Percentiles rank a stretch among this genome's conserved stretches.
These are phyloP conservation scores for Chaetothyriales sp. DNA, from an alignment of 2,329 filamentous ascomycete species.

Conservation along the genomic window DNA sequence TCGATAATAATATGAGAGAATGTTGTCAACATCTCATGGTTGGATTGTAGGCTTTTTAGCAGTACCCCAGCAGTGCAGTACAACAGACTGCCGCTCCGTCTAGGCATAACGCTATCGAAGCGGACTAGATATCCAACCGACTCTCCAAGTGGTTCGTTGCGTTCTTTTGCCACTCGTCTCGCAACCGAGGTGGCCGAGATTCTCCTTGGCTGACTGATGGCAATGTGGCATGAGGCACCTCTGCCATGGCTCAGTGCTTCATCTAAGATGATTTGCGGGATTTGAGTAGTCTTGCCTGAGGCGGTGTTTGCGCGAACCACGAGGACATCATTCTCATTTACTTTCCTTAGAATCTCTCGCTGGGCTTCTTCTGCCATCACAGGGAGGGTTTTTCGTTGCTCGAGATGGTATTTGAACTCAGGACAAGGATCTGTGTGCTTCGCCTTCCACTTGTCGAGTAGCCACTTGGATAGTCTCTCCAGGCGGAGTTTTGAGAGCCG, in stretches of 20 bases:
- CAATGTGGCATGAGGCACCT: constrained; percentile 59
- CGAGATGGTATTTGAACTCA: neutral
- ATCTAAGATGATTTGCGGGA: constrained; percentile 87
- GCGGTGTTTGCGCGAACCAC: constrained; percentile 95
- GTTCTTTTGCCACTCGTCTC: constrained; percentile 80
- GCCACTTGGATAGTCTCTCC: neutral
- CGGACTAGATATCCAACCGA: constrained; percentile 88
- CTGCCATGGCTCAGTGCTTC: constrained; percentile 67
- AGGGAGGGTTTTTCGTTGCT: neutral
- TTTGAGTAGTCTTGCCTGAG: constrained; percentile 91
- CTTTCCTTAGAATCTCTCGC: constrained; percentile 39
- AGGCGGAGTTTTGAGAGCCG: neutral
- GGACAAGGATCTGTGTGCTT: neutral
- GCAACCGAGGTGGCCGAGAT: constrained; percentile 94
- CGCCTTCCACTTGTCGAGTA: neutral
- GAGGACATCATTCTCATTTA: constrained; percentile 66
- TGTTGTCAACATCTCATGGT: constrained; percentile 74
- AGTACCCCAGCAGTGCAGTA: constrained; percentile 56
- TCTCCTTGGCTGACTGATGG: constrained; percentile 83
- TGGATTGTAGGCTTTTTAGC: constrained; percentile 88
- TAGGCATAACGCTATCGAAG: constrained; percentile 68
- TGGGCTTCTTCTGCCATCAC: neutral
- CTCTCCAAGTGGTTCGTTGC: constrained; percentile 69
- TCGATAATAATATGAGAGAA: constrained; percentile 54
- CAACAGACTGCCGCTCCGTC: constrained; percentile 76